Conservation (phyloP, 306 rosid species). For the Astragalus membranaceus region DNA sequence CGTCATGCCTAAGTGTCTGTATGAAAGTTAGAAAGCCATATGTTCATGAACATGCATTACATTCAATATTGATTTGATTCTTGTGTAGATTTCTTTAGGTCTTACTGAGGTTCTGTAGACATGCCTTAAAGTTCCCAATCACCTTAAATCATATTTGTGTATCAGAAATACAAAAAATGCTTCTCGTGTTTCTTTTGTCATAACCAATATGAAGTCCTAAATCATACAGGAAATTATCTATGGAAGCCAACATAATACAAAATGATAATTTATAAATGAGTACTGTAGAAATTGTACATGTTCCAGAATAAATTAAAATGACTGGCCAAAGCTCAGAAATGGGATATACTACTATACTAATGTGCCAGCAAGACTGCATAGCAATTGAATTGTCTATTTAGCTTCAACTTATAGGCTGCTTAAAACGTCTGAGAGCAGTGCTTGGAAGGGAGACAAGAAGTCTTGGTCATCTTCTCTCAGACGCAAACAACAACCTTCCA, state of each 20-base stretch:
- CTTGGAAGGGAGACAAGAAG: not conserved
- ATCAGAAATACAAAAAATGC: not conserved
- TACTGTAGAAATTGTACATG: not conserved
- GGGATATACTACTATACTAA: not conserved
- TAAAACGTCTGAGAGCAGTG: not conserved
- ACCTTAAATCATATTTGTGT: not conserved
- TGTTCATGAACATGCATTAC: not conserved
- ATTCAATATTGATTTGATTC: not conserved
- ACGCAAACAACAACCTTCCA: not conserved
- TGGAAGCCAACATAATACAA: not conserved
- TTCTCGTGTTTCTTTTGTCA: not conserved
- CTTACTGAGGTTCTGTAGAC: conserved; percentile 12
- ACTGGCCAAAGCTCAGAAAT: not conserved
- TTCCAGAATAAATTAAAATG: conserved; percentile 1
- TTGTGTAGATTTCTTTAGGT: not conserved
- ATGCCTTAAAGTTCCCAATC: not conserved
- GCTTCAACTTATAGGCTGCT: not conserved
- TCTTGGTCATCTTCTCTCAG: not conserved
- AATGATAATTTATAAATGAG: not conserved
- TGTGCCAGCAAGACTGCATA: not conserved
- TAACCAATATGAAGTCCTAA: not conserved
- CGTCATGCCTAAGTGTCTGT: not conserved
- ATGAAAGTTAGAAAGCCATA: not conserved
- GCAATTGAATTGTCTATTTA: not conserved
- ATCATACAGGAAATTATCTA: not conserved